A percentile compares a stretch with the other conserved stretches of the same genome.
These are phyloP conservation scores for Cryoendolithus antarcticus DNA, from an alignment of 2,329 filamentous ascomycete species.

Conservation along the genomic window DNA sequence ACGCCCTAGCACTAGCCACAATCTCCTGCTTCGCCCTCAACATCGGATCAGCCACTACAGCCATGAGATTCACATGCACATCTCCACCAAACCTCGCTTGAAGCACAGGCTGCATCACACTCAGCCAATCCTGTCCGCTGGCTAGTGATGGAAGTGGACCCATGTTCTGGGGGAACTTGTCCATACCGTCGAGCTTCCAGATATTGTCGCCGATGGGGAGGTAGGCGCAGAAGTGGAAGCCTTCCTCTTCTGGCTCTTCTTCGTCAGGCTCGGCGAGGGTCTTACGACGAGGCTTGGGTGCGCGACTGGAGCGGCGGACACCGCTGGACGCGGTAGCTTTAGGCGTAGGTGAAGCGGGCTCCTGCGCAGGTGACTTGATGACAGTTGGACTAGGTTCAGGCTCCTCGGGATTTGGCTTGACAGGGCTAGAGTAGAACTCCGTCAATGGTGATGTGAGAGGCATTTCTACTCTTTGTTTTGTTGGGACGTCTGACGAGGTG, in stretches of 20 bases:
- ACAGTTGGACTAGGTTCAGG: too few relatives aligned
- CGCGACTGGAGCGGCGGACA: conserved; percentile 3
- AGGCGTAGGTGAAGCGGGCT: too few relatives aligned
- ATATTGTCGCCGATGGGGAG: conserved; percentile 61
- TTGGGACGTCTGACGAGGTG: too few relatives aligned
- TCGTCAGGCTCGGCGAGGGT: conserved; percentile 32
- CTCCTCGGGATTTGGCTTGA: too few relatives aligned
- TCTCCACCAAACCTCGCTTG: conserved; percentile 55
- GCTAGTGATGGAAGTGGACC: conserved; percentile 29
- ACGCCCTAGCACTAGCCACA: conserved; percentile 31
- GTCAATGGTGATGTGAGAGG: too few relatives aligned
- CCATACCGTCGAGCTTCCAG: conserved; percentile 83
- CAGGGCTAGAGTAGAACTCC: too few relatives aligned
- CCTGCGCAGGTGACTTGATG: too few relatives aligned
- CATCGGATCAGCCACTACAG: conserved; percentile 57
- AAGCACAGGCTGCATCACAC: conserved; percentile 52
- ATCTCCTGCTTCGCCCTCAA: conserved; percentile 32
- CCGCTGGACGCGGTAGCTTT: too few relatives aligned
- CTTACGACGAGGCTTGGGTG: conserved; percentile 26
- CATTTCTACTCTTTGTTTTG: too few relatives aligned
- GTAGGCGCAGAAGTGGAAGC: conserved; percentile 83
- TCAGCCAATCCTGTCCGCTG: conserved; percentile 51
- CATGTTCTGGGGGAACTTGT: conserved; percentile 55
- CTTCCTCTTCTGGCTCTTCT: conserved; percentile 37
- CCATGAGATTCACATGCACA: conserved; percentile 66